A percentile compares a stretch with the other conserved stretches of the same genome.
Conservation (phyloP, 2,329 filamentous ascomycete species). For the Thielaviopsis ethacetica region DNA sequence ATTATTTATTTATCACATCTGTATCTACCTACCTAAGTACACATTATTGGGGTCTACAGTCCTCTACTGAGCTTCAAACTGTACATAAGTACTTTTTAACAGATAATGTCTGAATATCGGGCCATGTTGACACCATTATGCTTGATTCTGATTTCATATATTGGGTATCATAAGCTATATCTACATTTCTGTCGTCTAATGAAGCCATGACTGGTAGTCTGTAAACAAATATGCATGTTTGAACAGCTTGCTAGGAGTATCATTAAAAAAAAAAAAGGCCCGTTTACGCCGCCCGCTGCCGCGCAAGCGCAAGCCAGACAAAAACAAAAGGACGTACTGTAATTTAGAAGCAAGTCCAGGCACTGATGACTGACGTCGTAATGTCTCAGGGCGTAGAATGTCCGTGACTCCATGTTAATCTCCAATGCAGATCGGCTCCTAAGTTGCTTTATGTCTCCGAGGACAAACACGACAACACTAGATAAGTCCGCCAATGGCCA, state of each 20-base stretch:
- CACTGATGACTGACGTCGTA: too few relatives aligned
- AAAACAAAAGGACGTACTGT: background rate
- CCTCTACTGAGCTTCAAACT: background rate
- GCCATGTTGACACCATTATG: background rate
- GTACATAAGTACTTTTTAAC: background rate
- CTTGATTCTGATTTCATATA: background rate
- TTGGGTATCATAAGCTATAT: background rate
- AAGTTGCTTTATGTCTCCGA: background rate
- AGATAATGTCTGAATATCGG: background rate
- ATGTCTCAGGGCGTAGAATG: background rate
- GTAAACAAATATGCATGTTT: background rate
- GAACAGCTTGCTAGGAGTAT: too few relatives aligned
- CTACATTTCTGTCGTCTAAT: background rate
- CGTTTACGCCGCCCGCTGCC: background rate
- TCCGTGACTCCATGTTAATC: background rate
- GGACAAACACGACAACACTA: too few relatives aligned
- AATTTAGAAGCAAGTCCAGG: background rate
- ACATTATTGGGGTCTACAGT: background rate
- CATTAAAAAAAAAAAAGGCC: background rate
- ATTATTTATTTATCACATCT: background rate
- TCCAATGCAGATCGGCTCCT: background rate
- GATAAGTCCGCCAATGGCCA: too few relatives aligned
- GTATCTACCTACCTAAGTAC: background rate
- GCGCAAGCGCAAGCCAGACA: background rate
- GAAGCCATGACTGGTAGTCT: background rate